Base-by-base conservation (phyloP, 1,139 yeast genomes). In the Taphrina betulina region DNA sequence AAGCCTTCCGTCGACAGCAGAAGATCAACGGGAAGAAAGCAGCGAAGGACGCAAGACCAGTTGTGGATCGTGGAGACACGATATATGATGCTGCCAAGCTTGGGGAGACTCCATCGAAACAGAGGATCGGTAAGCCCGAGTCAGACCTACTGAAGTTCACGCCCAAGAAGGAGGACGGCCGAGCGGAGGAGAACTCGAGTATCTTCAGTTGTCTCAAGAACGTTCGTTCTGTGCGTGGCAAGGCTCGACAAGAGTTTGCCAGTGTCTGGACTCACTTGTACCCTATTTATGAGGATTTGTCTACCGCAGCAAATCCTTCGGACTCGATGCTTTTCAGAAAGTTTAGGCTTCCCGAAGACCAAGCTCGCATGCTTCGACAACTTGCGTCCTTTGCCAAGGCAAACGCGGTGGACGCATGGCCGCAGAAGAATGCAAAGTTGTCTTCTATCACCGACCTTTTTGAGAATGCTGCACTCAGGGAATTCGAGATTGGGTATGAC, bases 381-480 rank as follows among this genome's bases (percentile, higher is more conserved):
- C 59, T 65, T 22, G 33, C 48, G 19, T 66, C 63, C 28, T 76
- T 71, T 63, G 74, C 76, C 52, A 65, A 62, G 44, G 69, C 75
- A 14, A 81, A 69, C 42, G 62, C 72, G 55, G 60, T 62, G 61
- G 65, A 71, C 58, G 74, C 69, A 65, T 69, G 63, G 52, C 69
- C 71, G 58, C 65, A 68, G 22, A 66, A 69, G 4, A 22, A 65
- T 74, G 31, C 79, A 76, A 51, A 77, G 79, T 61, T 83, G 51
- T 75, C 75, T 35, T 74, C 84, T 1, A 73, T 83, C n/a, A 70
- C 81, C 46, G 94, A 85, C 64, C 74, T 85, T 35, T 86, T 87
- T 66, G 85, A 85, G 54, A 84, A 78, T 65, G 88, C 94, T 0
- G 76, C 85, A 5, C 67, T 86, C 31, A 71, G 81, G 46, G 95